Evolutionary conservation across 2,329 filamentous ascomycete species (phyloP), one percentile per base, ranked within the genome.

Genomic region (Dothiorella sarmentorum): DNA sequence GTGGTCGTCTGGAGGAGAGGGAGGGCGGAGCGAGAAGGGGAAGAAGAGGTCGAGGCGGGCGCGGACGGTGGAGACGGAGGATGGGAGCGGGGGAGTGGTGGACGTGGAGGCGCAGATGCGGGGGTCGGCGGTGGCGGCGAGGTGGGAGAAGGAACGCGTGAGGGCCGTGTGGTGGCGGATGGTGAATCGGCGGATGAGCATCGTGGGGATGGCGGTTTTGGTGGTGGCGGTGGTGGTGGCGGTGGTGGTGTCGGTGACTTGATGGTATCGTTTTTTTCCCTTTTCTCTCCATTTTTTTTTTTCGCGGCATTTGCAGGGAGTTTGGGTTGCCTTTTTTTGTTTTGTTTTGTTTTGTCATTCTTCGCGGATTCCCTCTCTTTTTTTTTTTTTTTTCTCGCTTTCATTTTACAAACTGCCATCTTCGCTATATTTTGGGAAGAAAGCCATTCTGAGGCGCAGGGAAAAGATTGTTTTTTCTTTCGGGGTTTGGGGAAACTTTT

Each of bases 171-270:
- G 55, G 55, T 57, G 55, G 55, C 27, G 55, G 5, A 40, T n/a
- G n/a, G 11, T 57, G 26, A 57, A 57, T 27, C 33, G 55, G 31
- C 15, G 40, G 55, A 57, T 57, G 55, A 47, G 55, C 13, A 17
- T 57, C 1, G 42, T 57, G 1, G 55, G 55, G 2, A 13, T 57
- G 11, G 43, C 40, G 26, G 17, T 57, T 11, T 7, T 57, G 7
- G 42, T 57, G 7, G 55, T 55, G 51, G 51, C 31, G 10, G 31
- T 47, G 15, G 55, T 24, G 18, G 55, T 47, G 42, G 55, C 42
- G 22, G 55, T 47, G 31, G 17, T 31, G 55, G 3, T 43, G 55
- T 26, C 31, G 31, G 40, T 38, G 33, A 24, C 20, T 11, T 55
- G 45, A 37, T 17, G 11, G n/a, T 22, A 31, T 29, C 7, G 5